Base-by-base conservation (phyloP, 179 eudicot species). In the Carnegiea gigantea region DNA sequence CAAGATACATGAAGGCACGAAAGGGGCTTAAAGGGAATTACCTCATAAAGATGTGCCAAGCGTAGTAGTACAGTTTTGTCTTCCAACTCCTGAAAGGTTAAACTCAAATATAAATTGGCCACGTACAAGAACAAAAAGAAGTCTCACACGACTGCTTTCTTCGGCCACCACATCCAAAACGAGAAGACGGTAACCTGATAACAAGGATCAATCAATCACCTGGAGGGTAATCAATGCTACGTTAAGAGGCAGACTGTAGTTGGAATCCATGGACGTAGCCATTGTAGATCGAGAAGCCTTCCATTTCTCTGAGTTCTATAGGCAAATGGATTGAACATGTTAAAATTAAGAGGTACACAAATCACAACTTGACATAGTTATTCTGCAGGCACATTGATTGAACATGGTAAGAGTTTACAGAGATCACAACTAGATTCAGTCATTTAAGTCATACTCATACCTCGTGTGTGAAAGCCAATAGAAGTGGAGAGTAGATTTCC, bases 11-110 rank as follows among this genome's bases (percentile, higher is more conserved):
- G 62, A 72, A 30, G 51, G 70, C 23, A 71, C 2, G 53, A 70
- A 46, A 49, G 15, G 44, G 49, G 54, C 26, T 36, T 26, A 20
- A 68, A 48, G 53, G n/a, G 49, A 71, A 62, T 82, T 78, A 95
- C 98, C 97, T 95, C 98, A 73, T 93, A 95, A 11, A 91, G 87
- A 89, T 95, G 97, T 64, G 94, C 99, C 85, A 95, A 79, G 33
- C 99, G 97, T 23, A 95, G 89, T 46, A 95, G 93, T 49, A 93
- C 93, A 67, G 79, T 85, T 82, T 91, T 92, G 73, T 91, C 88
- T 57, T 89, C 92, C 87, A 93, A 67, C 86, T 92, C 98, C 98
- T 95, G 91, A 57, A 84, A 82, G 78, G 23, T 82, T 33, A 71
- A 78, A 20, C 46, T 28, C 75, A 68, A 11, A 70, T 33, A 38